Conservation (phyloP, 129 eudicot species). For the Heracleum sosnowskyi region DNA sequence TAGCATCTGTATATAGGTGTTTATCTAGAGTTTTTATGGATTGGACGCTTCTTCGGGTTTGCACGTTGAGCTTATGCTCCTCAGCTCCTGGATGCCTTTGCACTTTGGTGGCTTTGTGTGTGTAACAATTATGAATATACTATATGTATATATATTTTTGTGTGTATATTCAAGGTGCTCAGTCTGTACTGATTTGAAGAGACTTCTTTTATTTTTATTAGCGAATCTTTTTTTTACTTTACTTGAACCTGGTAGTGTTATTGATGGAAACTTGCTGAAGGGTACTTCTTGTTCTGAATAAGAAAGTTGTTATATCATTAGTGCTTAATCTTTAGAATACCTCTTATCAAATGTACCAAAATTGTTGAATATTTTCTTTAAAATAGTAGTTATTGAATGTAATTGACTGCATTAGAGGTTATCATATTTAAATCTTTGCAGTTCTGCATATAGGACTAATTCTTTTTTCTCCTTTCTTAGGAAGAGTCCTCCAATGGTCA, state of each 20-base stretch:
- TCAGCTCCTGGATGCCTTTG: not conserved
- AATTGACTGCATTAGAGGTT: not conserved
- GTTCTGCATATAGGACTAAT: not conserved
- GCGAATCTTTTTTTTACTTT: not conserved
- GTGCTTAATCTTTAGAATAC: not conserved
- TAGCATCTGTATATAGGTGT: not conserved
- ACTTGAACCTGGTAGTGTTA: not conserved
- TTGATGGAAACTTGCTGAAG: not conserved
- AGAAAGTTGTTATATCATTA: not conserved
- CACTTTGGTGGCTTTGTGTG: not conserved
- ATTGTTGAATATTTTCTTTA: not conserved
- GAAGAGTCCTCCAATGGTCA: slow-evolving; percentile 25
- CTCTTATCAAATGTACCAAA: not conserved
- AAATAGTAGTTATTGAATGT: not conserved
- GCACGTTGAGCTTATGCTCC: not conserved
- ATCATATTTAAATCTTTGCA: not conserved
- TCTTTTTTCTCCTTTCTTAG: slow-evolving; percentile 12
- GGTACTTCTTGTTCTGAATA: not conserved
- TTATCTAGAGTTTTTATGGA: not conserved
- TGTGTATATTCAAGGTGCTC: not conserved
- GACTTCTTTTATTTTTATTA: not conserved
- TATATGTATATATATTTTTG: not conserved
- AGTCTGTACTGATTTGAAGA: not conserved
- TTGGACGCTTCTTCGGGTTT: not conserved
- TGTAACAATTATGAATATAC: not conserved